Conservation (phyloP, 2,329 filamentous ascomycete species). For the Corynespora cassiicola region DNA sequence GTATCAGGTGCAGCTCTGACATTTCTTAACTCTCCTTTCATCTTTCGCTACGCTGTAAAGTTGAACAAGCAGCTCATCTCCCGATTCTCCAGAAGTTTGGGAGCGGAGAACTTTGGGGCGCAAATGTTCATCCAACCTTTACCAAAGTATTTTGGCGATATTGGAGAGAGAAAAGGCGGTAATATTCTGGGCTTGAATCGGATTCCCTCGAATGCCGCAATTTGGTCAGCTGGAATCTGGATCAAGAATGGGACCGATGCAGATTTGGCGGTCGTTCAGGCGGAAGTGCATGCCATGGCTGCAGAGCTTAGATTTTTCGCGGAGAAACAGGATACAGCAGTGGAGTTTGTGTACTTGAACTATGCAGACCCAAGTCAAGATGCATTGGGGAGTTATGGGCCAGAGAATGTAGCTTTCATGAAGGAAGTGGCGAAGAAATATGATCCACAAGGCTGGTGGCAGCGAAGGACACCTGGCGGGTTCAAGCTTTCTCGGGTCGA, state of each 20-base stretch:
- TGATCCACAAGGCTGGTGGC: slow-evolving; percentile 21
- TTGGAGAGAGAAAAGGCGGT: slow-evolving; percentile 12
- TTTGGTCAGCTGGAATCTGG: slow-evolving; percentile 9
- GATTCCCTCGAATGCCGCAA: slow-evolving; percentile 11
- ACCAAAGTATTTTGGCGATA: slow-evolving; percentile 8
- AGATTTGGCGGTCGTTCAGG: slow-evolving; percentile 3
- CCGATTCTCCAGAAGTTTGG: slow-evolving; percentile 2
- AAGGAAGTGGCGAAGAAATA: slow-evolving; percentile 10
- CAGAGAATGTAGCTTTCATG: slow-evolving; percentile 14
- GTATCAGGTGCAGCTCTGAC: slow-evolving; percentile 6
- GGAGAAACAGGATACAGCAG: neutral
- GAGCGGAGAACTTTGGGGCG: slow-evolving; percentile 9
- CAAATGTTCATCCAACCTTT: slow-evolving; percentile 18
- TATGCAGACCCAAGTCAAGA: slow-evolving; percentile 21
- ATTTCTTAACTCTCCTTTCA: slow-evolving; percentile 8
- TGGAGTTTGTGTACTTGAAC: slow-evolving; percentile 18
- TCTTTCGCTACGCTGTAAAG: slow-evolving; percentile 5
- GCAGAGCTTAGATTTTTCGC: slow-evolving; percentile 3
- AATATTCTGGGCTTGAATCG: slow-evolving; percentile 19
- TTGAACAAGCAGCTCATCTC: slow-evolving; percentile 3
- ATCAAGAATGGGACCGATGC: slow-evolving; percentile 7
- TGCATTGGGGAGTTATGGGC: slow-evolving; percentile 22
- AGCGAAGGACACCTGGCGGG: slow-evolving; percentile 19
- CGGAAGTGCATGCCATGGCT: slow-evolving; percentile 1
- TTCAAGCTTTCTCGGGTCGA: slow-evolving; percentile 14